Conservation (phyloP, 148 eudicot species). For the Cornus kousa region DNA sequence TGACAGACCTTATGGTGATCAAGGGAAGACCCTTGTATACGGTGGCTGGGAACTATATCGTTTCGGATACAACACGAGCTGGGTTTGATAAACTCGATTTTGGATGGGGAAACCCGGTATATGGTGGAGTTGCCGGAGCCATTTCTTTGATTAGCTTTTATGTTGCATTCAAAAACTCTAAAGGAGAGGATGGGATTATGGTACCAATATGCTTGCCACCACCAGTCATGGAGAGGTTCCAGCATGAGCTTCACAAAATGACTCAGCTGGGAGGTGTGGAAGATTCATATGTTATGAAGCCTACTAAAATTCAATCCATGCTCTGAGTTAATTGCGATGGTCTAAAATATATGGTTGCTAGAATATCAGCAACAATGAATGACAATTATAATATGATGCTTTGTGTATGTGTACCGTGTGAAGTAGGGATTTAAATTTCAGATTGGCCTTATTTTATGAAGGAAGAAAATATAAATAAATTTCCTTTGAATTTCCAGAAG, state of each 20-base stretch:
- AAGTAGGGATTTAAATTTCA: too few relatives aligned
- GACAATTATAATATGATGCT: too few relatives aligned
- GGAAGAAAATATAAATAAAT: too few relatives aligned
- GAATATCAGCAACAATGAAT: too few relatives aligned
- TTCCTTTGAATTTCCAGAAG: too few relatives aligned
- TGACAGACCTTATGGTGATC: constrained; percentile 34
- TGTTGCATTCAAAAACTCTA: constrained; percentile 10
- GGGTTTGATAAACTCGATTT: constrained; percentile 34
- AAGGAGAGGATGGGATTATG: constrained; percentile 24
- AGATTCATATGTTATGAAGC: not conserved
- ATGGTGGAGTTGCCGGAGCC: constrained; percentile 21
- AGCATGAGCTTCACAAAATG: constrained; percentile 12
- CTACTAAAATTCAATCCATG: not conserved
- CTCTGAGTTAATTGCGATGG: not conserved
- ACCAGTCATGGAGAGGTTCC: constrained; percentile 21
- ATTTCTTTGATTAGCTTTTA: constrained; percentile 17
- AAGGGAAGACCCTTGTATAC: constrained; percentile 34
- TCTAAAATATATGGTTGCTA: too few relatives aligned
- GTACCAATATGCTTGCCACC: constrained; percentile 23
- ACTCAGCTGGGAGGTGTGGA: not conserved
- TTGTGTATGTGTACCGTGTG: too few relatives aligned
- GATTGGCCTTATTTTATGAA: too few relatives aligned
- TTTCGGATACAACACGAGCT: constrained; percentile 28
- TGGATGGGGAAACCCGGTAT: constrained; percentile 50
- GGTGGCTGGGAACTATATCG: constrained; percentile 21